Conservation (phyloP, 805 yeast species). For the Starmerella kuoi region DNA sequence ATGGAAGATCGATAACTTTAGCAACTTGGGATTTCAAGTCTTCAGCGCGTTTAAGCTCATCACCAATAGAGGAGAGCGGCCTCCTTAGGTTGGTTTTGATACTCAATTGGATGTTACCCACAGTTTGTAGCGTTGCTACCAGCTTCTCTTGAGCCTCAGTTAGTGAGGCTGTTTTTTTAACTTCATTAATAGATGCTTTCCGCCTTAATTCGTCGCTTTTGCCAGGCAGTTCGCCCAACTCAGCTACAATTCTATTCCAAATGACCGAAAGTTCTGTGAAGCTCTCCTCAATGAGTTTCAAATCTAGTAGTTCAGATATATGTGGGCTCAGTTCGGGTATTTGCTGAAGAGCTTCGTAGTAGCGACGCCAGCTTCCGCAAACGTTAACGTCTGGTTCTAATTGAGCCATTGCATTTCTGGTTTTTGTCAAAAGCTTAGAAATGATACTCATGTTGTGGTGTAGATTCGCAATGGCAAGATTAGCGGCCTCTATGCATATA, state of each 20-base stretch:
- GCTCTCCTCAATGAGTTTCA: slow-evolving; percentile 2
- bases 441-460: slow-evolving; percentile 5
- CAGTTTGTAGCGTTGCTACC: slow-evolving; percentile 11
- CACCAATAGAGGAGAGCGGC: slow-evolving; percentile 21
- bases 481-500: slow-evolving; percentile 4
- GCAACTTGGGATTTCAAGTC: slow-evolving; percentile 26
- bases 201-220: background rate
- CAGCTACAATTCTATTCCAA: slow-evolving; percentile 5
- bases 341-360: slow-evolving; percentile 11
- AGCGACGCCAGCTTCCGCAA: slow-evolving; percentile 18
- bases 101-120: slow-evolving; percentile 25
- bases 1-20: slow-evolving; percentile 29
- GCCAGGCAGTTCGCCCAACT: background rate
- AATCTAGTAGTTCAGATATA: slow-evolving; percentile 10
- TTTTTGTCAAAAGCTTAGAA: slow-evolving; percentile 2
- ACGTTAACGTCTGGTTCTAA: slow-evolving; percentile 15
- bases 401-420: background rate
- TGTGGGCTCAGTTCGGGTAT: slow-evolving; percentile 12
- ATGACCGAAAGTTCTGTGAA: background rate
- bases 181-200: background rate
- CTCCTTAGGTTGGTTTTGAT: slow-evolving; percentile 23
- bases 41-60: slow-evolving; percentile 24
- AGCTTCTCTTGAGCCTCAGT: slow-evolving; percentile 7
- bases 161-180: background rate
- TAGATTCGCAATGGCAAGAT: slow-evolving; percentile 3